phyloP scores from a whole-genome alignment of 345 rosid genomes.

The Noccaea bulbosa region DNA sequence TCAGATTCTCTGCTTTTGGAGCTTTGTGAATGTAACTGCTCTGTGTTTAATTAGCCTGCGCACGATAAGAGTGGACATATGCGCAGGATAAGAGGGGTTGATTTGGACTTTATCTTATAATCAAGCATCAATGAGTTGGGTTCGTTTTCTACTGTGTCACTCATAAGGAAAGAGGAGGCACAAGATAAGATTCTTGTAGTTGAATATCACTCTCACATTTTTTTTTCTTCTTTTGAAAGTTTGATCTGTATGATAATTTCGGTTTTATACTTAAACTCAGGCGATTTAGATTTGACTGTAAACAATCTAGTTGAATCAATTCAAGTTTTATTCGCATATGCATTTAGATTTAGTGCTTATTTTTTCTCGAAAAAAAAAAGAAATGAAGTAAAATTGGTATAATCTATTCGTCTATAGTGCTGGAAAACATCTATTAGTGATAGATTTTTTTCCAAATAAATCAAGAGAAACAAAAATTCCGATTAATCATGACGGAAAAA shows the following conservation, averaged over 20 bases:
- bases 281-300: not conserved
- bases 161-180: slow-evolving; percentile 27
- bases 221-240: not conserved
- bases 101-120: slow-evolving; percentile 28
- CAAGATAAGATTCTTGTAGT: slow-evolving; percentile 45
- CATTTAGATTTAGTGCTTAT: too few relatives aligned
- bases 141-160: slow-evolving; percentile 32
- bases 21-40: slow-evolving; percentile 24
- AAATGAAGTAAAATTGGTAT: too few relatives aligned
- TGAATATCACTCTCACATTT: slow-evolving; percentile 33
- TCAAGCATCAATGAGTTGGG: slow-evolving; percentile 38
- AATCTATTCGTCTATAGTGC: too few relatives aligned
- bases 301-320: not conserved
- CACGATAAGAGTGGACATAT: slow-evolving; percentile 18
- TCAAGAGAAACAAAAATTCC: too few relatives aligned
- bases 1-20: slow-evolving; percentile 44
- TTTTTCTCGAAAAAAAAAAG: too few relatives aligned
- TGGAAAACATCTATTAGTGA: too few relatives aligned
- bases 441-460: too few relatives aligned
- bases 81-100: slow-evolving; percentile 27
- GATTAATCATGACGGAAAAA: too few relatives aligned
- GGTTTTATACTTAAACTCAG: not conserved
- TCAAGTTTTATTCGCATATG: too few relatives aligned
- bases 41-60: slow-evolving; percentile 19
- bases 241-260: not conserved